These are phyloP conservation scores for Rosellinia necatrix DNA, from an alignment of 2,329 filamentous ascomycete species.

Conservation along the genomic window DNA sequence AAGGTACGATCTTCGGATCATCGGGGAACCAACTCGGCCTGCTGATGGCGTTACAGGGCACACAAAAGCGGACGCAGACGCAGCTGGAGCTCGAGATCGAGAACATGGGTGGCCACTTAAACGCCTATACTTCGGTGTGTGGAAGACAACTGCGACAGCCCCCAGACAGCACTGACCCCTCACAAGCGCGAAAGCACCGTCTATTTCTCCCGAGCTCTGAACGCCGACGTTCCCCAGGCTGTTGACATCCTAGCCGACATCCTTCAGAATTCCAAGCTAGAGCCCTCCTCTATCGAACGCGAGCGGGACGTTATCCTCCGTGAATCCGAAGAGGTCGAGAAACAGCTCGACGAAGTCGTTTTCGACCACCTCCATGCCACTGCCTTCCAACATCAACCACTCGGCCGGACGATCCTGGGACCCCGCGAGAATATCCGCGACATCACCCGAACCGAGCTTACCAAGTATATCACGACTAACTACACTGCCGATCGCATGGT, in stretches of 20 bases:
- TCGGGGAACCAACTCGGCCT: conserved; percentile 6
- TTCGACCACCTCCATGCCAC: conserved; percentile 99
- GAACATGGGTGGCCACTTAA: conserved; percentile 99
- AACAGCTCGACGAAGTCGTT: conserved; percentile 98
- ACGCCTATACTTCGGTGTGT: conserved; percentile 98
- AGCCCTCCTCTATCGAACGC: conserved; percentile 88
- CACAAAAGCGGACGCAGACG: conserved; percentile 89
- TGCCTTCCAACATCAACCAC: conserved; percentile 93
- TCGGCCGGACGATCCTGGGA: conserved; percentile 96
- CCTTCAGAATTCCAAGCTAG: conserved; percentile 98
- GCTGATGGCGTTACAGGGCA: conserved; percentile 65
- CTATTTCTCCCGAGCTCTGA: conserved; percentile 99
- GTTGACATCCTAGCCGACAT: conserved; percentile 99
- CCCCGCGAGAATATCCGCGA: conserved; percentile 98
- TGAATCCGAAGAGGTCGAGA: conserved; percentile 99
- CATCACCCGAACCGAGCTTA: conserved; percentile 88
- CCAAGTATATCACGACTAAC: conserved; percentile 98
- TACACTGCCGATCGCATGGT: conserved; percentile 99
- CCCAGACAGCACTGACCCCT: conserved; percentile 18
- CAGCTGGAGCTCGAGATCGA: conserved; percentile 99
- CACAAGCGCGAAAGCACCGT: conserved; percentile 96
- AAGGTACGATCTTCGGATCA: conserved; percentile 67
- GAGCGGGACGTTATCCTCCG: conserved; percentile 98
- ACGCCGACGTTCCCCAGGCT: conserved; percentile 92
- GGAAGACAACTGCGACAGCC: conserved; percentile 16